Percentiles rank a stretch among this genome's conserved stretches.
These are phyloP conservation scores for Nakaseomyces delphensis DNA, from an alignment of 1,139 yeast species.

Conservation along the genomic window DNA sequence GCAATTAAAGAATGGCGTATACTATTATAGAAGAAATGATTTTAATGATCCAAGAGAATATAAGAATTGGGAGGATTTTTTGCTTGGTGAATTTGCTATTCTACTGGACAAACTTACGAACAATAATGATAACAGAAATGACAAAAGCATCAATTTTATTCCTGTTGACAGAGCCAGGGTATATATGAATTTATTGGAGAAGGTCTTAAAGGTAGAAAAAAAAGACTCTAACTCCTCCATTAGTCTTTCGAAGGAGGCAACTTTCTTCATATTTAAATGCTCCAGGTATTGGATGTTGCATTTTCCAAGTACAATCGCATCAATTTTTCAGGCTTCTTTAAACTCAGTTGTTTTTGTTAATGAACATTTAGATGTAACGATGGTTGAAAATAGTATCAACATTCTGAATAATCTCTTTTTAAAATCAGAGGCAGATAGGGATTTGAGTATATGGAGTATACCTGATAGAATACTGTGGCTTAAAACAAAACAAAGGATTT, in stretches of 20 bases:
- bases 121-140: slow-evolving; percentile 16
- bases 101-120: slow-evolving; percentile 37
- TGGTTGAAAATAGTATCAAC: slow-evolving; percentile 25
- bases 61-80: slow-evolving; percentile 46
- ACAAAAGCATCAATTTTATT: slow-evolving; percentile 35
- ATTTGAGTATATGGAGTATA: slow-evolving; percentile 45
- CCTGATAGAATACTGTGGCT: slow-evolving; percentile 48
- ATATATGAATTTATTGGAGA: slow-evolving; percentile 30
- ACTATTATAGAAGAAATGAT: slow-evolving; percentile 36
- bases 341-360: slow-evolving; percentile 37
- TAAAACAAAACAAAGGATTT: slow-evolving; percentile 40
- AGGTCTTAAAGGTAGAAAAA: slow-evolving; percentile 28
- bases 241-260: slow-evolving; percentile 35
- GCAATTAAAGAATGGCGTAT: slow-evolving; percentile 38
- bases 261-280: slow-evolving; percentile 39
- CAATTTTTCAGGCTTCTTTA: slow-evolving; percentile 46
- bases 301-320: slow-evolving; percentile 42
- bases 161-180: slow-evolving; percentile 37
- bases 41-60: slow-evolving; percentile 39
- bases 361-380: slow-evolving; percentile 27
- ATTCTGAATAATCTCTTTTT: slow-evolving; percentile 27
- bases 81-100: slow-evolving; percentile 35
- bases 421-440: slow-evolving; percentile 36
- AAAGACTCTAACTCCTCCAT: slow-evolving; percentile 24
- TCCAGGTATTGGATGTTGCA: slow-evolving; percentile 55